Evolutionary conservation across 768 basidiomycete genomes (phyloP), one percentile per base, ranked within the genome.

Genomic region (Pholiota microspora): DNA sequence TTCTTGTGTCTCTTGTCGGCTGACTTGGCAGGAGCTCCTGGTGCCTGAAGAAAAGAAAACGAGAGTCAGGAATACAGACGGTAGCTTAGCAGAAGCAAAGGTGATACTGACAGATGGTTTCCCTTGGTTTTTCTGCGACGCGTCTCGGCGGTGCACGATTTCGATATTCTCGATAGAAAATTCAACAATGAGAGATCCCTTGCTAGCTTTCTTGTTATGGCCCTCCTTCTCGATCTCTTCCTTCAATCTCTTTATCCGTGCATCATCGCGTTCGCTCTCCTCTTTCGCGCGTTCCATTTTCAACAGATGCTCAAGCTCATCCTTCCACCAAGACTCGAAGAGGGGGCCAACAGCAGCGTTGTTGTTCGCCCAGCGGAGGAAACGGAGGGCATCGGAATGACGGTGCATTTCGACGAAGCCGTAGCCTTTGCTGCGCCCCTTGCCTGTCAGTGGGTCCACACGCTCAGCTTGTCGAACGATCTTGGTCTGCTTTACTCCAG

Each of bases 81-180:
- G 16, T 38, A 38, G 13, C 16, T 7, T 18, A 40, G n/a, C n/a
- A n/a, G n/a, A n/a, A n/a, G n/a, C n/a, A n/a, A n/a, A n/a, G n/a
- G n/a, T n/a, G n/a, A n/a, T 36, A 45, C 69, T 44, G 27, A 75
- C 69, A 51, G 49, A 62, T 38, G 56, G 52, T 47, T 71, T 76
- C 40, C 72, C 77, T 49, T 76, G 72, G 57, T 76, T 78, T 51
- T 57, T 63, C 51, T 66, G 56, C 50, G 59, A 53, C 51, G 82
- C 79, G 34, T 78, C 77, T 62, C 94, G 77, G 53, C 92, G 76
- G 59, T 89, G 88, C 34, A 94, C 86, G 27, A 95, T 92, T 71
- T 94, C 89, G 16, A 92, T 75, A 64, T 98, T 98, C 74, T 98
- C 94, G 48, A 98, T 93, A 35, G 93, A 94, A 70, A 97, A 97